Percentiles rank a stretch among this genome's conserved stretches.
These are phyloP conservation scores for Verticillium isaacii DNA, from an alignment of 2,329 filamentous ascomycete species.

Conservation along the genomic window DNA sequence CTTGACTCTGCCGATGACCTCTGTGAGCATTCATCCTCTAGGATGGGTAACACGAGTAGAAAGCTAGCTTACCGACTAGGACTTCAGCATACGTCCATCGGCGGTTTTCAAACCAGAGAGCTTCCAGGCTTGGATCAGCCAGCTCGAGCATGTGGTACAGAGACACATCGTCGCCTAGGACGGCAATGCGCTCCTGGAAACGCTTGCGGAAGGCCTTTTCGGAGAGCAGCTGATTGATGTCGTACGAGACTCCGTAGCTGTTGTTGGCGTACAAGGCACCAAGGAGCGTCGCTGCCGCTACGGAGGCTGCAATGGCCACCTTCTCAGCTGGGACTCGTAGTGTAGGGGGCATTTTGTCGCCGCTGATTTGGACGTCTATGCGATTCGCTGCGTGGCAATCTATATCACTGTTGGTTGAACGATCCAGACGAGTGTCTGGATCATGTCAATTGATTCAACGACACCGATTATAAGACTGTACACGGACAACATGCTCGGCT, in stretches of 20 bases:
- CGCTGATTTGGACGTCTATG: too few species aligned
- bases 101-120: constrained; percentile 1
- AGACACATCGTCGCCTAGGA: not conserved
- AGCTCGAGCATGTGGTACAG: not conserved
- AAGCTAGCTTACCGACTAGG: not conserved
- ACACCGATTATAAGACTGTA: too few species aligned
- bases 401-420: too few species aligned
- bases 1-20: not conserved
- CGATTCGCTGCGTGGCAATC: too few species aligned
- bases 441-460: too few species aligned
- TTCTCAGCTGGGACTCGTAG: not conserved
- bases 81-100: not conserved
- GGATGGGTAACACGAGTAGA: too few species aligned
- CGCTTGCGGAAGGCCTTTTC: constrained; percentile 1
- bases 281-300: not conserved
- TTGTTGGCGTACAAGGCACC: constrained; percentile 1
- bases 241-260: not conserved
- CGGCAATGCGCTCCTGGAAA: not conserved
- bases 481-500: not conserved
- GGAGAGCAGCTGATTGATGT: not conserved
- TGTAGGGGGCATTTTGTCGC: not conserved
- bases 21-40: too few species aligned
- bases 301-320: not conserved
- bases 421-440: too few species aligned
- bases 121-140: not conserved